Base-by-base conservation (phyloP, 441 rosid genomes). In the Syzygium syzygioides region DNA sequence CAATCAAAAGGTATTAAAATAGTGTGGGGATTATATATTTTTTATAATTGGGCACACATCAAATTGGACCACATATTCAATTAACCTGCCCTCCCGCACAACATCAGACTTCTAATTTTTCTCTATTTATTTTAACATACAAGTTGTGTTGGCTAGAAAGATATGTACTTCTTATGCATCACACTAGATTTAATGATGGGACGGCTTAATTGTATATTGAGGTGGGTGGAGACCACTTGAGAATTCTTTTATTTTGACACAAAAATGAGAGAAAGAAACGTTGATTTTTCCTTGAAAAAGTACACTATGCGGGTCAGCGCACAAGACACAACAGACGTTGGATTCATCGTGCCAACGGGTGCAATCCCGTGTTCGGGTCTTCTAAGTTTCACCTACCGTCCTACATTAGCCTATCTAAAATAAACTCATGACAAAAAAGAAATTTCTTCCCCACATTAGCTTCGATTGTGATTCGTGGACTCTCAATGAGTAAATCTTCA, bases 81-180 rank as follows among this genome's bases (percentile, higher is more conserved):
- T 86, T 64, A 76, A 66, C 89, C 68, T 87, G 85, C 41, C 52
- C 52, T 87, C 71, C 85, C 86, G 86, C 86, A 87, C 89, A 89
- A 85, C 79, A 86, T 66, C 76, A 55, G 84, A 84, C 88, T 9
- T 19, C 23, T 59, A 56, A 45, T 68, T 62, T 87, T 57, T 57
- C n/a, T 57, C 26, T 23, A 26, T 57, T 11, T 1, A 41, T 23
- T 37, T 71, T 23, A 23, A 41, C 41, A 41, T 23, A 41, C 48
- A 76, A 41, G 17, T 41, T 23, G 83, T 3, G 83, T 12, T 41
- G 13, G 83, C 18, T 76, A 41, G 83, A 76, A 76, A 76, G n/a
- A 76, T 76, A 76, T 76, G 52, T 76, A 76, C 83, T 37, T 76
- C 80, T 71, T 20, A 23, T 41, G 4, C 13, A 41, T 76, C 5